A percentile compares a stretch with the other conserved stretches of the same genome.
Conservation (phyloP, 192 early-diverging fungal genomes). For the Dispira simplex region DNA sequence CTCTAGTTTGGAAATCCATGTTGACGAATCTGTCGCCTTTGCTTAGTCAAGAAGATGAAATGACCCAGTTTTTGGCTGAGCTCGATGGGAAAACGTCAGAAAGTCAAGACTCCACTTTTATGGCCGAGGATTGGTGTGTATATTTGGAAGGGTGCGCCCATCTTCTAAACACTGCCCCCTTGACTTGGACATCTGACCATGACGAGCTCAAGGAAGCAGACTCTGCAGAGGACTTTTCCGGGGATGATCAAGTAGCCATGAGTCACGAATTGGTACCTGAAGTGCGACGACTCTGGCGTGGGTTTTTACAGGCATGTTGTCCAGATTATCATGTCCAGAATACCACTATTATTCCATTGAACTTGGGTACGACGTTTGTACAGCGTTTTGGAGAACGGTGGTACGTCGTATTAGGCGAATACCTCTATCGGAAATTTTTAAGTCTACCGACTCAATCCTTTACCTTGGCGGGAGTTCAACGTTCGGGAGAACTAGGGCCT, state of each 20-base stretch:
- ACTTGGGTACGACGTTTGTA: not conserved
- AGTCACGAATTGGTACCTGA: too few species aligned
- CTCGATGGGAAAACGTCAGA: not conserved
- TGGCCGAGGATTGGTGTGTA: slow-evolving; percentile 5
- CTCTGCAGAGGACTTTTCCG: too few species aligned
- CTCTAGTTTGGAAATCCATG: not conserved
- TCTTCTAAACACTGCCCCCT: not conserved
- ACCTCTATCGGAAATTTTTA: slow-evolving; percentile 5
- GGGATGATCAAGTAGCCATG: too few species aligned
- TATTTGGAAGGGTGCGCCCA: slow-evolving; percentile 6
- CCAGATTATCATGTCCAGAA: not conserved
- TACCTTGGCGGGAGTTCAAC: not conserved
- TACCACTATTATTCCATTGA: not conserved
- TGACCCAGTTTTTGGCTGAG: slow-evolving; percentile 4
- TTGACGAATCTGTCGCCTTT: not conserved
- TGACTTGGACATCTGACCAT: not conserved
- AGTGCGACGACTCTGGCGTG: not conserved
- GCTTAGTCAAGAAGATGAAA: not conserved
- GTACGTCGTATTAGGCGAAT: not conserved
- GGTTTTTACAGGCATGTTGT: not conserved
- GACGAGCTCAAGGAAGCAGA: too few species aligned
- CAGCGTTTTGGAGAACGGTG: slow-evolving; percentile 9
- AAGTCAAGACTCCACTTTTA: not conserved
- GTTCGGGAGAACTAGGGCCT: not conserved
- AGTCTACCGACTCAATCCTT: not conserved